Percentiles rank a stretch among this genome's conserved stretches.
Conservation (phyloP, 148 eudicot genomes). For the Heliosperma pusillum region DNA sequence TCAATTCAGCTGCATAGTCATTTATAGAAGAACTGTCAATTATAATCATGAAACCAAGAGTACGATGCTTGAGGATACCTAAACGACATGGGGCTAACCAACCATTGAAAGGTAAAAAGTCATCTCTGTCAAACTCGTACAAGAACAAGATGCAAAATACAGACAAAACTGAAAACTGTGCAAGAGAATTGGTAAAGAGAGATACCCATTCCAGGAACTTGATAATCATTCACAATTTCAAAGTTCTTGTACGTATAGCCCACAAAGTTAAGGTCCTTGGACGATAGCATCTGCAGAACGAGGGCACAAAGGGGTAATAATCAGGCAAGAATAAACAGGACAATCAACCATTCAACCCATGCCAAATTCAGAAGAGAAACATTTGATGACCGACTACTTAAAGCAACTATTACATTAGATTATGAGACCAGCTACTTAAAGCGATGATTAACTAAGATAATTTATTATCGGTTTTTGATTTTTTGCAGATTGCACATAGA, state of each 20-base stretch:
- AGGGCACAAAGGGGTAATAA: constrained; percentile 1
- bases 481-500: neutral
- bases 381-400: neutral
- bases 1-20: constrained; percentile 74
- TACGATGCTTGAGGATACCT: neutral
- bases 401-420: neutral
- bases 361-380: neutral
- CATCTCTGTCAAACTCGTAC: neutral
- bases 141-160: constrained; percentile 11
- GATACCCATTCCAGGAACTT: constrained; percentile 93
- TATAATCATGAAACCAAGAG: constrained; percentile 5
- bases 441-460: too few species aligned
- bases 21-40: constrained; percentile 1
- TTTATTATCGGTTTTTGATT: too few species aligned
- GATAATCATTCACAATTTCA: constrained; percentile 92
- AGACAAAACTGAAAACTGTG: neutral
- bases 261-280: constrained; percentile 90
- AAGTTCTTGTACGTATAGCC: constrained; percentile 96
- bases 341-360: neutral
- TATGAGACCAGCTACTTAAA: neutral
- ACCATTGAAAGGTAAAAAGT: neutral
- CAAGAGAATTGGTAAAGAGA: constrained; percentile 27
- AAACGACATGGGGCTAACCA: too few species aligned
- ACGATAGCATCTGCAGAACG: constrained; percentile 75
- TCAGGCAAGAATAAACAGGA: neutral